Conservation (phyloP, 768 basidiomycete species). For the Kwoniella botswanensis region DNA sequence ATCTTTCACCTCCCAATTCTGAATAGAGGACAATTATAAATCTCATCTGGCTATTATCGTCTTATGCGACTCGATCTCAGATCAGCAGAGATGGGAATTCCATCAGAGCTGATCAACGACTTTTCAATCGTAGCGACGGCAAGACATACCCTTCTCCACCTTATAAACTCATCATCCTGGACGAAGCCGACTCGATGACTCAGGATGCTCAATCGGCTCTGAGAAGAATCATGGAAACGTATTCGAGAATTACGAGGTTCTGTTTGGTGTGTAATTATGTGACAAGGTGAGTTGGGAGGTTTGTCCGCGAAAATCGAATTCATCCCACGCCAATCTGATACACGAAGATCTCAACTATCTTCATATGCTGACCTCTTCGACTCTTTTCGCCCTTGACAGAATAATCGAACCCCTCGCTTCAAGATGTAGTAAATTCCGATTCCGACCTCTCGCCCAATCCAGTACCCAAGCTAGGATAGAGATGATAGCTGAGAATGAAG, state of each 20-base stretch:
- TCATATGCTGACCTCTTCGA: not conserved
- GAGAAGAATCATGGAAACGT: conserved; percentile 99
- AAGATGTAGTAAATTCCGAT: conserved; percentile 98
- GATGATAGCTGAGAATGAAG: conserved; percentile 79
- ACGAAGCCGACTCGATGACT: conserved; percentile 99
- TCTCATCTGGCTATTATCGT: not conserved
- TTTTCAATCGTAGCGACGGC: conserved; percentile 47
- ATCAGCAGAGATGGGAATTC: no score
- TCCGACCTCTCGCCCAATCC: conserved; percentile 82
- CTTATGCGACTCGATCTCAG: no score
- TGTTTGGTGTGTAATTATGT: conserved; percentile 99
- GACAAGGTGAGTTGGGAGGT: conserved; percentile 70
- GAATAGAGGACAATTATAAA: not conserved
- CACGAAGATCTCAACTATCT: no score
- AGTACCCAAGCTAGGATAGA: conserved; percentile 77
- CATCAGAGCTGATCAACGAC: no score
- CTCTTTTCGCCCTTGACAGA: conserved; percentile 60
- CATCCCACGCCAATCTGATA: no score
- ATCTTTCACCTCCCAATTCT: no score
- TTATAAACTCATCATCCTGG: conserved; percentile 97
- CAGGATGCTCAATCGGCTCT: conserved; percentile 98
- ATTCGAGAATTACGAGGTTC: conserved; percentile 94
- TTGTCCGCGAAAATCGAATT: no score
- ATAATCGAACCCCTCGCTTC: conserved; percentile 98
- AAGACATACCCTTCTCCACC: conserved; percentile 93